Base-by-base conservation (phyloP, 441 rosid species). In the Syzygium syzygioides region DNA sequence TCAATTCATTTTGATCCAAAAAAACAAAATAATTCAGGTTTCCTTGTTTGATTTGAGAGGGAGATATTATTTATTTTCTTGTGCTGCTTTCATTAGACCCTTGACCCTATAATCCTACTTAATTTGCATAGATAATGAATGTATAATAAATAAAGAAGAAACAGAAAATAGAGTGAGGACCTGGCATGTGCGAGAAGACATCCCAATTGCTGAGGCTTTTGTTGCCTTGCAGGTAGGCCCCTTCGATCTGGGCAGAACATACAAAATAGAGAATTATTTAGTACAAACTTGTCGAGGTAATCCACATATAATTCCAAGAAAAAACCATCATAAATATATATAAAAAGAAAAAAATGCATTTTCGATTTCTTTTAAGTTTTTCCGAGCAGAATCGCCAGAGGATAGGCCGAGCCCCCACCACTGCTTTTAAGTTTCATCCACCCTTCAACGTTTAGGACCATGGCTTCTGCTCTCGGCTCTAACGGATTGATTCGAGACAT, bases 181-280 rank as follows among this genome's bases (percentile, higher is more conserved):
- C 90, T 57, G 90, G 88, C 6, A 66, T 71, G 59, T 89, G 90
- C 4, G 90, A 85, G 80, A 86, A 86, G 15, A 68, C 87, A 48
- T 89, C 90, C 90, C 90, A 89, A 79, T 55, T 89, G 88, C 90
- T 89, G 20, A 89, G 79, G 86, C 90, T 86, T 79, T 89, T 89
- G 76, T 89, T 86, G 0, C 55, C 88, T 52, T 79, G 34, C 14
- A 89, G 64, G 45, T 89, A 89, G 25, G 86, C 90, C 59, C 90
- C 90, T 86, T 89, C 90, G 8, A 89, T 89, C 90, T 89, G 87
- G 87, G 83, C 83, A 30, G 37, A 64, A 62, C 41, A 48, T 15
- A 64, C 5, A 64, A n/a, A 28, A 57, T 5, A 66, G 15, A 5
- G 7, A 62, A 68, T 53, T 52, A 53, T 28, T 23, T 30, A 30